phyloP scores from a whole-genome alignment of 169 alveolate genomes.

The Plasmodium falciparum region DNA sequence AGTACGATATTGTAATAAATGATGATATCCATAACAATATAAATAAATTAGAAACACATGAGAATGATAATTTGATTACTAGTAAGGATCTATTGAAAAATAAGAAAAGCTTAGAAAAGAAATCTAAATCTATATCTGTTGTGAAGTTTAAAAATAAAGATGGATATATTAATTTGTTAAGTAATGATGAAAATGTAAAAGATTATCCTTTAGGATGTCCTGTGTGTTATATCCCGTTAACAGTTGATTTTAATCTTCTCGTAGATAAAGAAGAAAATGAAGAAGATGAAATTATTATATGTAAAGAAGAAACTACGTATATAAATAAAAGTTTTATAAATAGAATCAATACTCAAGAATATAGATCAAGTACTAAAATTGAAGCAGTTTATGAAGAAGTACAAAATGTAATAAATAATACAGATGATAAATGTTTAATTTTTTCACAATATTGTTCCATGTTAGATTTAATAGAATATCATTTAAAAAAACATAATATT shows the following conservation, averaged over 20 bases:
- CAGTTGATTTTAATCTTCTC: conserved; percentile 77
- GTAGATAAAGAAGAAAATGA: conserved; percentile 22
- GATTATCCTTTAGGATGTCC: conserved; percentile 86
- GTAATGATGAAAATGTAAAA: conserved; percentile 27
- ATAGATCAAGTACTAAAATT: conserved; percentile 85
- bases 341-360: conserved; percentile 84
- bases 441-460: conserved; percentile 92
- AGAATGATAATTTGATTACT: neutral
- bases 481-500: conserved; percentile 85
- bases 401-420: conserved; percentile 68
- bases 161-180: conserved; percentile 27
- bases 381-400: conserved; percentile 89
- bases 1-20: neutral
- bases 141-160: conserved; percentile 71
- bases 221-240: conserved; percentile 86
- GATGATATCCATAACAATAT: neutral
- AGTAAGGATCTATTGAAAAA: conserved; percentile 26
- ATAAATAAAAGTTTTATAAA: conserved; percentile 81
- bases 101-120: conserved; percentile 44
- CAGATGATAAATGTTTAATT: conserved; percentile 88
- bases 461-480: conserved; percentile 89
- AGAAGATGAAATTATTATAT: conserved; percentile 38
- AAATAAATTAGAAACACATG: neutral
- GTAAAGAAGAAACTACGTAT: conserved; percentile 61
- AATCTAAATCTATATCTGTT: conserved; percentile 70